Evolutionary conservation across 2,329 filamentous ascomycete species (phyloP).

Genomic region (Knufia petricola): DNA sequence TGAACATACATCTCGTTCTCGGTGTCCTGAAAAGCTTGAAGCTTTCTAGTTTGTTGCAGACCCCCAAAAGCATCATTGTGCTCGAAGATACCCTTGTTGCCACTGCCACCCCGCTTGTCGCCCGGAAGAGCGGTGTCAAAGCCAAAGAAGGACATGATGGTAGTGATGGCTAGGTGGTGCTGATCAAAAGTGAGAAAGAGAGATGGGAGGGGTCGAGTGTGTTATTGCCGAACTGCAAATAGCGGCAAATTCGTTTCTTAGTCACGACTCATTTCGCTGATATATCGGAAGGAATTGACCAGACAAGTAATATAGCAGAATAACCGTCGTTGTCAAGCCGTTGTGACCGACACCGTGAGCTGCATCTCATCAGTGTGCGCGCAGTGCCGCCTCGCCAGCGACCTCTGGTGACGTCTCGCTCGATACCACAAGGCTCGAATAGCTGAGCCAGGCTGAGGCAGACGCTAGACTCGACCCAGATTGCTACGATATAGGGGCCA

Average conservation of each 20-base stretch:
- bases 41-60: constrained; percentile 49
- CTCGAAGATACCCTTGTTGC: constrained; percentile 65
- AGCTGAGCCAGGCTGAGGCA: background rate
- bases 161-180: background rate
- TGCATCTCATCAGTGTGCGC: background rate
- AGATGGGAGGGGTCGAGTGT: background rate
- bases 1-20: constrained; percentile 49
- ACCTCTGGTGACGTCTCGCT: background rate
- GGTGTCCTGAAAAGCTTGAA: constrained; percentile 36
- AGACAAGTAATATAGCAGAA: background rate
- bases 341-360: background rate
- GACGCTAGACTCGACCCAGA: no score
- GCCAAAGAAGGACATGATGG: constrained; percentile 82
- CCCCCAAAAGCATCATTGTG: constrained; percentile 83
- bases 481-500: background rate
- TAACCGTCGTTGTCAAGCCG: background rate
- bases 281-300: background rate
- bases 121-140: constrained; percentile 62
- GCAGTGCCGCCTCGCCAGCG: background rate
- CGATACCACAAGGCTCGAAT: background rate
- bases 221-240: background rate
- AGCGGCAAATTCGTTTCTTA: background rate
- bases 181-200: no score
- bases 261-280: background rate
- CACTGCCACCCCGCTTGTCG: constrained; percentile 51